Evolutionary conservation across 768 basidiomycete genomes (phyloP).

Genomic region (Dentipellis fragilis): DNA sequence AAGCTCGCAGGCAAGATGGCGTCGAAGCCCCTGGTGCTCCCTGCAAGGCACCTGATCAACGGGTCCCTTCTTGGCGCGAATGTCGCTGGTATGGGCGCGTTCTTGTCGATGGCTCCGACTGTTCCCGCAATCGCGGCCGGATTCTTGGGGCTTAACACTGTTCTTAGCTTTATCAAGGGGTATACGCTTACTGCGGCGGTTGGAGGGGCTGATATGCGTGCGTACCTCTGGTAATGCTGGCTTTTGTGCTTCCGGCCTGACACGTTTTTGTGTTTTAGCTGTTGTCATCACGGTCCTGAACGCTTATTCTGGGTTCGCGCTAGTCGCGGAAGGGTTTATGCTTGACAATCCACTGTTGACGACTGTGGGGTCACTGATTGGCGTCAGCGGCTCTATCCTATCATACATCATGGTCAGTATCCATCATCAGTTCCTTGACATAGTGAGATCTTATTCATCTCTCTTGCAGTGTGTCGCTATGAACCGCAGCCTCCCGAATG

Average conservation of each 20-base stretch:
- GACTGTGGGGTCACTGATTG: conserved; percentile 78
- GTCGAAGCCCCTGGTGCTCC: conserved; percentile 60
- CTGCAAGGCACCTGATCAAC: conserved; percentile 74
- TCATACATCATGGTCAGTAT: conserved; percentile 81
- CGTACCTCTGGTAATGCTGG: conserved; percentile 19
- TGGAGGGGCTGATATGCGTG: conserved; percentile 91
- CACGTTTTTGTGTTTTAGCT: conserved; percentile 30
- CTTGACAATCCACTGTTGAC: conserved; percentile 77
- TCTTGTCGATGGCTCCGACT: conserved; percentile 57
- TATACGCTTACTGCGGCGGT: conserved; percentile 87
- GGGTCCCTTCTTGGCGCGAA: conserved; percentile 63
- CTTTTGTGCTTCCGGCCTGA: neutral
- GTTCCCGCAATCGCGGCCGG: conserved; percentile 70
- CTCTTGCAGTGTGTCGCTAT: conserved; percentile 71
- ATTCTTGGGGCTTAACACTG: conserved; percentile 62
- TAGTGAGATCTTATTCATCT: conserved; percentile 4
- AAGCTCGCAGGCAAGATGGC: conserved; percentile 80
- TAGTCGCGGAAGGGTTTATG: conserved; percentile 92
- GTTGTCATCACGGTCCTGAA: conserved; percentile 88
- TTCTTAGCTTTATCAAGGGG: conserved; percentile 78
- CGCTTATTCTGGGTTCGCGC: conserved; percentile 84
- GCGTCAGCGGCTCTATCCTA: conserved; percentile 83
- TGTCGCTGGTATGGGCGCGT: conserved; percentile 63
- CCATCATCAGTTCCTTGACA: neutral
- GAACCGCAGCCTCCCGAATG: conserved; percentile 81